Conservation (phyloP, 2,329 filamentous ascomycete species). For the Botrytis tulipae region DNA sequence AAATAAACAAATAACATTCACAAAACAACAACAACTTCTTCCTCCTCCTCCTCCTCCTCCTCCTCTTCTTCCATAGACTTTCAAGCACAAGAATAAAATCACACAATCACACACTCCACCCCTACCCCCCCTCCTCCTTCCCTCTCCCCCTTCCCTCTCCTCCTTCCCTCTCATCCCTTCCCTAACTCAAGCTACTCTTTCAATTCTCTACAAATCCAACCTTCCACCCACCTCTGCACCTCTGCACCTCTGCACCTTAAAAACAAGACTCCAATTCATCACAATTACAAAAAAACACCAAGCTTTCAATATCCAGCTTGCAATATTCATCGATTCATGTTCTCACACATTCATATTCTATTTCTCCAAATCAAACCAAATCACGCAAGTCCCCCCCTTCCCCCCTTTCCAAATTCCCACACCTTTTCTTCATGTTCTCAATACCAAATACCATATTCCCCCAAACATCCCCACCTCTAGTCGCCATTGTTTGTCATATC, state of each 20-base stretch:
- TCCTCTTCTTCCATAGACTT: too few species aligned
- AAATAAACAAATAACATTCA: too few species aligned
- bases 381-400: not conserved
- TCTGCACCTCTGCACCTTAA: too few species aligned
- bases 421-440: not conserved
- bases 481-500: not conserved
- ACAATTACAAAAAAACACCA: not conserved
- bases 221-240: too few species aligned
- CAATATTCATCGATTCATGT: not conserved
- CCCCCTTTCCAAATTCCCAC: not conserved
- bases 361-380: not conserved
- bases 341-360: not conserved
- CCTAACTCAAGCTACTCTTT: rapidly evolving
- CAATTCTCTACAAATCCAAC: not conserved
- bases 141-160: too few species aligned
- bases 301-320: not conserved
- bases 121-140: too few species aligned
- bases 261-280: not conserved
- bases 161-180: too few species aligned
- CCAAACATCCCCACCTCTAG: rapidly evolving
- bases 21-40: too few species aligned
- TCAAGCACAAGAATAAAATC: too few species aligned
- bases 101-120: too few species aligned
- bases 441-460: not conserved
- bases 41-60: too few species aligned